Percentiles rank a stretch among this genome's conserved stretches.
phyloP scores from a whole-genome alignment of 2,329 filamentous ascomycete species.

The Aspergillus quadricinctus region DNA sequence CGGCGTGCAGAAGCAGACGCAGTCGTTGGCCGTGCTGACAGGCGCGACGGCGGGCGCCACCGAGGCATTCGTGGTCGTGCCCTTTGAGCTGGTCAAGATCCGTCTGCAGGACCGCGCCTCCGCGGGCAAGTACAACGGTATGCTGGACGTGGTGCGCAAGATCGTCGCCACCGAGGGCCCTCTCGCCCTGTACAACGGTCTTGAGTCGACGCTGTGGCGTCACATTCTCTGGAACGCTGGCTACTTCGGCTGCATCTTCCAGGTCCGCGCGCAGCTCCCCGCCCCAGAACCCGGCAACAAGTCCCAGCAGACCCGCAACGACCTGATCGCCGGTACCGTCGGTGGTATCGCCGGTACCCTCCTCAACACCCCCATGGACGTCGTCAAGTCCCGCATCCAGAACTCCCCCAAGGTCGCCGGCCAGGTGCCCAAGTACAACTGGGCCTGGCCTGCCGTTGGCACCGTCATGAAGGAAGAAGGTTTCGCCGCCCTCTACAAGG shows the following conservation, averaged over 20 bases:
- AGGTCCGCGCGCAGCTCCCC: constrained; percentile 81
- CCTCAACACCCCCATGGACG: constrained; percentile 92
- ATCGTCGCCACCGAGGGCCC: constrained; percentile 78
- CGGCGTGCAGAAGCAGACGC: constrained; percentile 80
- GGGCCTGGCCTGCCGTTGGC: constrained; percentile 83
- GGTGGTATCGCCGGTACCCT: constrained; percentile 90
- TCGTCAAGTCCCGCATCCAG: constrained; percentile 97
- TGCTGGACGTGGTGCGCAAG: constrained; percentile 53
- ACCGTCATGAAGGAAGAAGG: constrained; percentile 93
- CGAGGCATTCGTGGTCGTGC: constrained; percentile 93
- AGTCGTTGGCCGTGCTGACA: constrained; percentile 85
- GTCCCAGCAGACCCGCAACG: constrained; percentile 75
- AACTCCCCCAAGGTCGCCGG: constrained; percentile 85
- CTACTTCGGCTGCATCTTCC: constrained; percentile 98
- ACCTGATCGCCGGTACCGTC: constrained; percentile 78
- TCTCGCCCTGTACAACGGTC: constrained; percentile 89
- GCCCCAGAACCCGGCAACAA: constrained; percentile 67
- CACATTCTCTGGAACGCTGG: constrained; percentile 92
- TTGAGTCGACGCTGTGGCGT: constrained; percentile 95
- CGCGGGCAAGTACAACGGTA: constrained; percentile 64
- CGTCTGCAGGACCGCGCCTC: constrained; percentile 93
- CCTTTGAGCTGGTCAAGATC: constrained; percentile 98
- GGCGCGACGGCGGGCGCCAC: constrained; percentile 93
- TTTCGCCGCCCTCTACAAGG: constrained; percentile 90
- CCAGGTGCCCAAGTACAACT: constrained; percentile 90